Evolutionary conservation across 1,284 basidiomycete species (phyloP).

Genomic region (Earliella scabrosa): DNA sequence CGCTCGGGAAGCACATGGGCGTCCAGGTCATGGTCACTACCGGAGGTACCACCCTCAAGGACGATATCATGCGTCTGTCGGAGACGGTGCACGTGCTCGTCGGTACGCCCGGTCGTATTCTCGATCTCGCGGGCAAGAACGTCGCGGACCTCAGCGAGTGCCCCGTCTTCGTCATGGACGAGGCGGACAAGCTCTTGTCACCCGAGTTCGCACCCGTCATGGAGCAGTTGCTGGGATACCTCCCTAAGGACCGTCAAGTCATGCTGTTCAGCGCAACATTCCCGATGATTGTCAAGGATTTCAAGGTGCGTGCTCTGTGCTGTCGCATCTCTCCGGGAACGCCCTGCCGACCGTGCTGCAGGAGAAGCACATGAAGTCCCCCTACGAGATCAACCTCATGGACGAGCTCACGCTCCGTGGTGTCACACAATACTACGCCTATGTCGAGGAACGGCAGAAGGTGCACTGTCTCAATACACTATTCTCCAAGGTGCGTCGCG

Average conservation of each 20-base stretch:
- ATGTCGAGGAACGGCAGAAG: conserved; percentile 98
- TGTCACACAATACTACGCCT: conserved; percentile 99
- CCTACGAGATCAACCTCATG: conserved; percentile 99
- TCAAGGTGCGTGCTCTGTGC: conserved; percentile 68
- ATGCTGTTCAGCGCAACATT: conserved; percentile 99
- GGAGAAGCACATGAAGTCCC: conserved; percentile 98
- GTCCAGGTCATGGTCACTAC: conserved; percentile 99
- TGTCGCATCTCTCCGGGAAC: conserved; percentile 4
- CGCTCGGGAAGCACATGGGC: conserved; percentile 93
- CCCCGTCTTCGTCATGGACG: conserved; percentile 98
- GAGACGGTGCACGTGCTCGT: conserved; percentile 96
- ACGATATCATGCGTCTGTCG: conserved; percentile 93
- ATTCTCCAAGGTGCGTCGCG: conserved; percentile 81
- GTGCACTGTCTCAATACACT: conserved; percentile 98
- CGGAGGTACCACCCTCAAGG: conserved; percentile 96
- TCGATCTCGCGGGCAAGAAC: conserved; percentile 93
- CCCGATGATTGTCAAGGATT: conserved; percentile 99
- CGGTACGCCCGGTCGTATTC: conserved; percentile 95
- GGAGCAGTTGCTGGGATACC: conserved; percentile 90
- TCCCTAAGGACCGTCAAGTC: conserved; percentile 90
- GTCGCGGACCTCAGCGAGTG: conserved; percentile 96
- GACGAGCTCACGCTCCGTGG: conserved; percentile 98
- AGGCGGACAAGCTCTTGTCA: conserved; percentile 97
- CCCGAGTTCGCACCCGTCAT: conserved; percentile 99
- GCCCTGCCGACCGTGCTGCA: conserved; percentile 37